Conservation (phyloP, 176 grass and related monocot species). For the Carex cristatella region DNA sequence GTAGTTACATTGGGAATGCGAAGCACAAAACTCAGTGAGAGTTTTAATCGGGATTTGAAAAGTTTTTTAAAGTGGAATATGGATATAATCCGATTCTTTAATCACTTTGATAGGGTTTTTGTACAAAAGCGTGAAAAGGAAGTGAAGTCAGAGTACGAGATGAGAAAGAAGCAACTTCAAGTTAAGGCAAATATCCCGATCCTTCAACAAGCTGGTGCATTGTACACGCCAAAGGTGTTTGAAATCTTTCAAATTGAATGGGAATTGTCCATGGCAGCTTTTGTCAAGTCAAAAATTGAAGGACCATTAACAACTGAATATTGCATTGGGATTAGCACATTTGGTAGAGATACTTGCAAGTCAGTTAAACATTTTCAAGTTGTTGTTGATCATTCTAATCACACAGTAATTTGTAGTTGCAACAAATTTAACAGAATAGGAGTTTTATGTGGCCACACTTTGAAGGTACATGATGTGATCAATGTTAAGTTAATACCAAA, state of each 20-base stretch:
- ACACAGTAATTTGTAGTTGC: background rate
- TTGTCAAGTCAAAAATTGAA: background rate
- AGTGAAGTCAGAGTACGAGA: background rate
- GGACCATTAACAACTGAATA: background rate
- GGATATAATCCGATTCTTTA: background rate
- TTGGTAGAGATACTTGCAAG: no score
- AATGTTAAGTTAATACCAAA: background rate
- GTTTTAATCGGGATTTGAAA: slow-evolving; percentile 1
- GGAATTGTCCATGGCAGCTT: no score
- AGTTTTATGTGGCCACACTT: slow-evolving; percentile 2
- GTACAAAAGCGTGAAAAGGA: background rate
- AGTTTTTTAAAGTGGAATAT: background rate
- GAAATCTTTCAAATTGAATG: no score
- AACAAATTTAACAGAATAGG: background rate
- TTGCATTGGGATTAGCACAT: no score
- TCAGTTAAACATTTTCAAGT: no score
- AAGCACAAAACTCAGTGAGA: background rate
- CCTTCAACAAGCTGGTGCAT: no score
- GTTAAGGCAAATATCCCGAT: background rate
- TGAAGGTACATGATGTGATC: background rate
- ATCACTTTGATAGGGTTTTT: background rate
- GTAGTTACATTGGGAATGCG: background rate
- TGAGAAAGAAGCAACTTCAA: background rate
- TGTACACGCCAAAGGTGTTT: no score
- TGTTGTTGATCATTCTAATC: no score